A percentile compares a stretch with the other conserved stretches of the same genome.
phyloP scores from a whole-genome alignment of 208 protist species.

The Tritrichomonas foetus region DNA sequence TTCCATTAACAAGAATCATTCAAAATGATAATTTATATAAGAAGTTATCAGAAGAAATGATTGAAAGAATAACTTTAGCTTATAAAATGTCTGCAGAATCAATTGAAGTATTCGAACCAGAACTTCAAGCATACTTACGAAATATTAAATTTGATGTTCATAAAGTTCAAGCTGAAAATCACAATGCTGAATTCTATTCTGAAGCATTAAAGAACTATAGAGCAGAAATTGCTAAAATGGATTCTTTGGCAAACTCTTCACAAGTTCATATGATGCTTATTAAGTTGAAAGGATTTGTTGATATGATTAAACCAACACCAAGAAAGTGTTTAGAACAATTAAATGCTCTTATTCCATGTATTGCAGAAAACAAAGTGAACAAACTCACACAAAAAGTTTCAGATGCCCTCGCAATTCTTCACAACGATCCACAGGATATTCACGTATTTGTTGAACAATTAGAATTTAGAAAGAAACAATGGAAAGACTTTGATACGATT shows the following conservation, averaged over 20 bases:
- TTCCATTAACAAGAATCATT: background rate
- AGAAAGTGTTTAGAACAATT: background rate
- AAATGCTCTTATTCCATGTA: background rate
- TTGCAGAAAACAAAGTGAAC: background rate
- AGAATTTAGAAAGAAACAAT: background rate
- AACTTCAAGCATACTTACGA: background rate
- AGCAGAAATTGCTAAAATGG: background rate
- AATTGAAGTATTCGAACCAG: background rate
- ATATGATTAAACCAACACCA: slow-evolving; percentile 18
- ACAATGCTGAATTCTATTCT: background rate
- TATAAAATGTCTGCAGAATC: background rate
- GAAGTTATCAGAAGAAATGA: background rate
- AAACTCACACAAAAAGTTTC: background rate
- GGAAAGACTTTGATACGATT: background rate
- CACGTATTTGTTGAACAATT: background rate
- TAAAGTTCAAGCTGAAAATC: slow-evolving; percentile 20
- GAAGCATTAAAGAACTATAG: background rate
- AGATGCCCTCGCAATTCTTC: background rate
- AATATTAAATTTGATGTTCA: slow-evolving; percentile 29
- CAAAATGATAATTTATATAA: background rate
- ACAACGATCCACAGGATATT: background rate
- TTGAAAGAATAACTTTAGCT: background rate
- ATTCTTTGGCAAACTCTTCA: background rate
- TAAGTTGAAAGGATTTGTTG: background rate
- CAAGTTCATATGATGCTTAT: slow-evolving; percentile 8